Conservation (phyloP, 148 eudicot species). For the Euryodendron excelsum region DNA sequence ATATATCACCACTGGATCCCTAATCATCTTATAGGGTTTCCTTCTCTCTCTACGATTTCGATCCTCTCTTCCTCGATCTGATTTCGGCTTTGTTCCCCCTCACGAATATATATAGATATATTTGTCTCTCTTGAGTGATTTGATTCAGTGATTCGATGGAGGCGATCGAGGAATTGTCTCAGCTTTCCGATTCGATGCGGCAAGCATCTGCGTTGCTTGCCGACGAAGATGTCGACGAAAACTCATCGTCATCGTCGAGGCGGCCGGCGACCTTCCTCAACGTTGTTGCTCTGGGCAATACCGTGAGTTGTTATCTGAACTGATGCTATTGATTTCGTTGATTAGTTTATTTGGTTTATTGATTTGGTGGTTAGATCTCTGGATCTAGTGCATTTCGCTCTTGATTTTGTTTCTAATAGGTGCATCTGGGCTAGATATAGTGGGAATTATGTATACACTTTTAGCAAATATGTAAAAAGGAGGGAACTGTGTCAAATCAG, state of each 20-base stretch:
- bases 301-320: slow-evolving; percentile 41
- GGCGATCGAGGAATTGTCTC: slow-evolving; percentile 83
- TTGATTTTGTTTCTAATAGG: not conserved
- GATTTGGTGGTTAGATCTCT: slow-evolving; percentile 21
- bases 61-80: not conserved
- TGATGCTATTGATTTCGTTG: not conserved
- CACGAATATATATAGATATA: not conserved
- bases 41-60: not conserved
- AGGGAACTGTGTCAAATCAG: not conserved
- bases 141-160: slow-evolving; percentile 51
- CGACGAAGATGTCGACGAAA: slow-evolving; percentile 81
- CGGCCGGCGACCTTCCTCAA: slow-evolving; percentile 82
- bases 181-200: slow-evolving; percentile 88
- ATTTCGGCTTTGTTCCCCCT: slow-evolving; percentile 7
- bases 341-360: not conserved
- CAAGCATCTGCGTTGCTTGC: slow-evolving; percentile 86
- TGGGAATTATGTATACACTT: not conserved
- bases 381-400: slow-evolving; percentile 12
- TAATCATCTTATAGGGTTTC: slow-evolving; percentile 7
- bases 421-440: not conserved
- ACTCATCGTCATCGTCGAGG: slow-evolving; percentile 49
- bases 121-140: not conserved
- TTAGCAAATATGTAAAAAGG: not conserved
- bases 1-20: not conserved
- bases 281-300: slow-evolving; percentile 87